Percentiles rank a stretch among this genome's conserved stretches.
Evolutionary conservation across 2,329 filamentous ascomycete genomes (phyloP).

Genomic region (Apiospora pterosperma): DNA sequence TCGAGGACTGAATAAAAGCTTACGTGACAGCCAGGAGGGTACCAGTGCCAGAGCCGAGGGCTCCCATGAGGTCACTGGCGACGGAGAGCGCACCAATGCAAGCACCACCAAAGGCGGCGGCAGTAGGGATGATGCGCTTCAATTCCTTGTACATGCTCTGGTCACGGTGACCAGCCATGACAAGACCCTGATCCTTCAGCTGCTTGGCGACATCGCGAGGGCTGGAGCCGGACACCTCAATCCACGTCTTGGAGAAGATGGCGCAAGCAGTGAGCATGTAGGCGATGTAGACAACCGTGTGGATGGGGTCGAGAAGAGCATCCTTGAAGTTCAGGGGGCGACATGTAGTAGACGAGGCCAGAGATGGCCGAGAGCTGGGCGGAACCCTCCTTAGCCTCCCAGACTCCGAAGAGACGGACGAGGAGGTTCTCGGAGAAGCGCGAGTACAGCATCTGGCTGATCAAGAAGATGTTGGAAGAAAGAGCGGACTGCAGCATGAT

Average conservation of each 20-base stretch:
- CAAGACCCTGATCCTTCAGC: constrained; percentile 98
- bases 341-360: constrained; percentile 99
- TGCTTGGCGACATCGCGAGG: constrained; percentile 98
- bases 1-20: constrained; percentile 41
- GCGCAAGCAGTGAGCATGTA: constrained; percentile 99
- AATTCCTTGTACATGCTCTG: constrained; percentile 99
- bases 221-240: constrained; percentile 96
- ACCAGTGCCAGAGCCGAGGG: constrained; percentile 94
- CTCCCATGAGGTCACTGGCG: constrained; percentile 90
- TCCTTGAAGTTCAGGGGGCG: constrained; percentile 97
- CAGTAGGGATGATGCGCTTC: constrained; percentile 98
- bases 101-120: constrained; percentile 95
- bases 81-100: constrained; percentile 98
- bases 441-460: constrained; percentile 99
- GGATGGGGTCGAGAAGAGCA: constrained; percentile 92
- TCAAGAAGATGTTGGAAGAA: constrained; percentile 98
- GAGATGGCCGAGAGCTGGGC: constrained; percentile 92
- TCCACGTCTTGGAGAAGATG: constrained; percentile 99
- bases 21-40: constrained; percentile 97
- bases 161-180: constrained; percentile 99
- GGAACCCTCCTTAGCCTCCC: constrained; percentile 95
- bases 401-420: constrained; percentile 94
- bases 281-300: constrained; percentile 90
- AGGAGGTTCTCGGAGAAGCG: constrained; percentile 99
- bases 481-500: constrained; percentile 99